Evolutionary conservation across 768 basidiomycete genomes (phyloP).

Genomic region (Tulasnella sp.): DNA sequence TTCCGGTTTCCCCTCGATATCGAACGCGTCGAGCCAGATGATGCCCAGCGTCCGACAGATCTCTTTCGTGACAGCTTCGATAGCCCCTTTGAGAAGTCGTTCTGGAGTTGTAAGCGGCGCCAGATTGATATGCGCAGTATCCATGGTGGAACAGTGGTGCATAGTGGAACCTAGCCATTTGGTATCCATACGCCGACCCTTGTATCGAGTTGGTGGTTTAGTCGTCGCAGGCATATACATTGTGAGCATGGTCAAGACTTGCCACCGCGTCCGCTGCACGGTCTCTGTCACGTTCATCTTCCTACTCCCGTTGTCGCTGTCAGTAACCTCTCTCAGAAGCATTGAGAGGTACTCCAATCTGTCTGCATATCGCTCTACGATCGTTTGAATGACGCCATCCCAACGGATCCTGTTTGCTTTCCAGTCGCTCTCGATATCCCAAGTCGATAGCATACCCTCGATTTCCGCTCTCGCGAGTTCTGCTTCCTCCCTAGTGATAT

Average conservation of each 20-base stretch:
- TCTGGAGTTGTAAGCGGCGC: not conserved
- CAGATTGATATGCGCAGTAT: not conserved
- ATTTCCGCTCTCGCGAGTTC: not conserved
- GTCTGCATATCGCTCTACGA: not conserved
- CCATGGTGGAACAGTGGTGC: not conserved
- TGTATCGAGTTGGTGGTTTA: not conserved
- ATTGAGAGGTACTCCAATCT: constrained; percentile 1
- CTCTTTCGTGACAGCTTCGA: constrained; percentile 2
- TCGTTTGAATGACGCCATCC: not conserved
- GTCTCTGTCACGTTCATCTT: not conserved
- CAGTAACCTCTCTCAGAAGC: not conserved
- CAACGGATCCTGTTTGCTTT: not conserved
- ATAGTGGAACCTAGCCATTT: not conserved
- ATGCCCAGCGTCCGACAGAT: constrained; percentile 8
- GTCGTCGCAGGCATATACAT: not conserved
- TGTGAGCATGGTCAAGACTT: constrained; percentile 1
- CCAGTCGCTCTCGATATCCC: not conserved
- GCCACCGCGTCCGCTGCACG: not conserved
- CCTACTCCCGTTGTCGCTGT: not conserved
- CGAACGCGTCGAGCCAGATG: constrained; percentile 8
- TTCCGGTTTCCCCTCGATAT: not conserved
- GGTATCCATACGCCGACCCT: not conserved
- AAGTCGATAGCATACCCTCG: not conserved
- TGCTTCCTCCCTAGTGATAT: not conserved
- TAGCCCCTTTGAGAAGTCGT: not conserved